These are phyloP conservation scores for Saprolegnia parasitica DNA, from an alignment of 352 stramenopile species.

Conservation along the genomic window DNA sequence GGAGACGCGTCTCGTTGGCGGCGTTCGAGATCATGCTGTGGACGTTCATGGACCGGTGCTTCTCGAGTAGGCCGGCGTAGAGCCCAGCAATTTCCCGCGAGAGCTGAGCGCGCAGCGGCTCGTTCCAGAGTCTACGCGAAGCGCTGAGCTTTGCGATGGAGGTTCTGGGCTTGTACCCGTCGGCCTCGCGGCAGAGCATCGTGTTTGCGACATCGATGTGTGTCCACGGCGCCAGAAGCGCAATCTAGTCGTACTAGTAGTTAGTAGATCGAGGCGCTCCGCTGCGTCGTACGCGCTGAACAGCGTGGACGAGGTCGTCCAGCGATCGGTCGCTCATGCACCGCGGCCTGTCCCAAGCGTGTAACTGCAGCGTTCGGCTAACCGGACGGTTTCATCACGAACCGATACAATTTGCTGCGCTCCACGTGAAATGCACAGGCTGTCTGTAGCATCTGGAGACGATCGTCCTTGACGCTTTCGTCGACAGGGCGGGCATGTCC, in stretches of 20 bases:
- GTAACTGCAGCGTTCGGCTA: neutral
- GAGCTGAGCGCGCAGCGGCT: conserved; percentile 37
- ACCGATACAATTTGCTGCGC: too few species aligned
- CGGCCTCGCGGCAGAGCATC: conserved; percentile 9
- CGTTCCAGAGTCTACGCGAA: conserved; percentile 18
- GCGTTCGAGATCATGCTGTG: conserved; percentile 41
- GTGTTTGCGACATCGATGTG: conserved; percentile 23
- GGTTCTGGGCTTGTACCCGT: neutral
- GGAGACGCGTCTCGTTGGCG: conserved; percentile 44
- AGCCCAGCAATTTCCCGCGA: conserved; percentile 41
- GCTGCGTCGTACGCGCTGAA: neutral
- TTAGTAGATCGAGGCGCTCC: neutral
- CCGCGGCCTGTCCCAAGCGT: neutral
- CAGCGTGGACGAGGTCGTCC: neutral
- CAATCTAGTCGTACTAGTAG: conserved; percentile 6
- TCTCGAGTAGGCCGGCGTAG: conserved; percentile 41
- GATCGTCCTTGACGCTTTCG: too few species aligned
- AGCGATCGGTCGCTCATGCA: neutral
- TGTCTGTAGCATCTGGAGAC: too few species aligned
- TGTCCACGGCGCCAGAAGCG: conserved; percentile 24
- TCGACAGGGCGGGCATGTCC: too few species aligned
- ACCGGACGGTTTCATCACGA: neutral
- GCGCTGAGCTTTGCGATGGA: neutral
- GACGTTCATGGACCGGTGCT: conserved; percentile 41
- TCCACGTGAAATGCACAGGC: too few species aligned